A percentile compares a stretch with the other conserved stretches of the same genome.
phyloP scores from a whole-genome alignment of 768 basidiomycete genomes.

The Termitomyces sp. region DNA sequence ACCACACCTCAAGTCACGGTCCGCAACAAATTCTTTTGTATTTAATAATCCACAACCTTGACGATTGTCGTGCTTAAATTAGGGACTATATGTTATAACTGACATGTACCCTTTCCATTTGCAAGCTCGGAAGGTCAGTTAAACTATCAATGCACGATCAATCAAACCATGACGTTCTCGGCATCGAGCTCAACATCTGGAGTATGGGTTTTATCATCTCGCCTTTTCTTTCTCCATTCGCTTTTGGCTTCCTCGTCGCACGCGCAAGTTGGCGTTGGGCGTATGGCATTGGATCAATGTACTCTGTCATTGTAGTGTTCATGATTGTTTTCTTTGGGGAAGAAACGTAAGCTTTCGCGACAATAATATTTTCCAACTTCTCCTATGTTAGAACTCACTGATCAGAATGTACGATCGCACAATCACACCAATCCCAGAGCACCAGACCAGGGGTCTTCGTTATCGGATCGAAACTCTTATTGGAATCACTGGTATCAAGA shows the following conservation, averaged over 20 bases:
- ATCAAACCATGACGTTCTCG: neutral
- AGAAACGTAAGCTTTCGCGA: constrained; percentile 45
- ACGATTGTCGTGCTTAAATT: neutral
- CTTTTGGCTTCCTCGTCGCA: constrained; percentile 63
- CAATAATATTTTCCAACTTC: neutral
- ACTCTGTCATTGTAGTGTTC: constrained; percentile 36
- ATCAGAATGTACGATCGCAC: constrained; percentile 48
- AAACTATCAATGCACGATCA: constrained; percentile 17
- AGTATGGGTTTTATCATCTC: constrained; percentile 58
- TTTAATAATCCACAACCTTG: neutral
- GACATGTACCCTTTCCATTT: constrained; percentile 67
- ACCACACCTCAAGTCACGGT: constrained; percentile 51
- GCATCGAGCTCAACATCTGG: constrained; percentile 43
- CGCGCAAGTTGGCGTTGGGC: constrained; percentile 57
- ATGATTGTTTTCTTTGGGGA: constrained; percentile 40
- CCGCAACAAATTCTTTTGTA: constrained; percentile 17
- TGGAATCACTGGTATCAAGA: constrained; percentile 47
- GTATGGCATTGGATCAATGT: constrained; percentile 66
- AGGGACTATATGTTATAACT: constrained; percentile 58
- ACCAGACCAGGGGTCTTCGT: constrained; percentile 29
- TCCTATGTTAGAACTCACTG: neutral
- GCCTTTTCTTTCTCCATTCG: constrained; percentile 58
- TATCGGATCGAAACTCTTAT: constrained; percentile 47
- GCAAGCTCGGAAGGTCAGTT: constrained; percentile 54
- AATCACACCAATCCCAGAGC: constrained; percentile 33